Evolutionary conservation across 2,329 filamentous ascomycete species (phyloP), one percentile per base, ranked within the genome.

Genomic region (Sporothrix variecibatus): DNA sequence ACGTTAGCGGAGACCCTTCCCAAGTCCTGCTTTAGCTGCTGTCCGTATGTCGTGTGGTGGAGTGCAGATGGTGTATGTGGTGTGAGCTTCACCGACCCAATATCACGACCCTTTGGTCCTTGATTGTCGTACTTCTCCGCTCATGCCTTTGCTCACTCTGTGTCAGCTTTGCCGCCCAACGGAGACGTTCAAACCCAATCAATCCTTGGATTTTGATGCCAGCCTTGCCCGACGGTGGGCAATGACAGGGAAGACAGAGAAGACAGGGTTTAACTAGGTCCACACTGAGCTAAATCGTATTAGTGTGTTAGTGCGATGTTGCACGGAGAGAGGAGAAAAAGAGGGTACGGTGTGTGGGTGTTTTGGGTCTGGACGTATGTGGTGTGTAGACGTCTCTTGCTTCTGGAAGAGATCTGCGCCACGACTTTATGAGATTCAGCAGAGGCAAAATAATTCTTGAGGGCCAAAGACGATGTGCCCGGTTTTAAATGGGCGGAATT

Each of bases 141-240:
- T 40, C 9, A 7, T 40, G 9, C 31, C 4, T 20, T 9, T 64
- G 2, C n/a, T 17, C n/a, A 5, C 34, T n/a, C 26, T 34, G n/a
- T 34, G n/a, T 51, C 46, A 65, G 62, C 62, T 65, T 68, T 49
- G 65, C 46, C 46, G 65, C 65, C 65, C 65, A 68, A 68, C 65
- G 65, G 65, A 31, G 65, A n/a, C 43, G 8, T 68, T 51, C 3
- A 51, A 68, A 51, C 65, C 65, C 65, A 68, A 68, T 68, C 65
- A 51, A 51, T 51, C 17, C 43, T 7, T 5, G 31, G 5, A 49
- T 20, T n/a, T 34, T 28, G 40, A 34, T 51, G 65, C 43, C 65
- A 68, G 65, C 65, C 65, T 68, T 43, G 65, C 65, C 28, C 28
- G 34, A 34, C 20, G 23, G 31, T 62, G 58, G 58, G 58, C 58